phyloP scores from a whole-genome alignment of 768 basidiomycete genomes.

The Macrolepiota dolichaula region DNA sequence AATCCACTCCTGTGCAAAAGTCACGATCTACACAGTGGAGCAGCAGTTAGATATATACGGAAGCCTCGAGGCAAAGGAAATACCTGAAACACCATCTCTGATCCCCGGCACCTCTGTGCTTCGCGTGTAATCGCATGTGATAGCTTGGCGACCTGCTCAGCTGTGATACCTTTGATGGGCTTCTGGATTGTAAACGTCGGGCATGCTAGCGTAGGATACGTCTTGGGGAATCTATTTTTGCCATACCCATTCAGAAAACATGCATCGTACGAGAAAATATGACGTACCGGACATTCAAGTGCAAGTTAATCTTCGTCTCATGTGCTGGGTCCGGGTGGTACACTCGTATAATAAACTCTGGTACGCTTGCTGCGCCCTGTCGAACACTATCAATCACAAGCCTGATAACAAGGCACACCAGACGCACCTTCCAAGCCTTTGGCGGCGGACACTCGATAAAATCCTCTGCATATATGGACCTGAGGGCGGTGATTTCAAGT shows the following conservation, averaged over 20 bases:
- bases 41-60: background rate
- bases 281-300: constrained; percentile 65
- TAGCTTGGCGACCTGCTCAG: constrained; percentile 55
- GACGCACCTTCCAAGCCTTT: constrained; percentile 77
- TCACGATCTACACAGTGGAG: constrained; percentile 49
- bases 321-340: constrained; percentile 58
- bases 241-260: constrained; percentile 1
- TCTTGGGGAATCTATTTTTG: constrained; percentile 65
- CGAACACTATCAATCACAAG: background rate
- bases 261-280: background rate
- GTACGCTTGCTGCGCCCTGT: constrained; percentile 65
- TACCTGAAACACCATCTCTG: constrained; percentile 80
- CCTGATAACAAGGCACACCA: background rate
- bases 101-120: constrained; percentile 60
- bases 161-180: constrained; percentile 55
- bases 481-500: constrained; percentile 72
- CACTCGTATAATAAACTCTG: constrained; percentile 75
- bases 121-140: constrained; percentile 60
- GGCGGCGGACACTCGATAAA: constrained; percentile 72
- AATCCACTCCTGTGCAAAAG: constrained; percentile 71
- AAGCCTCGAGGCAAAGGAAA: constrained; percentile 14
- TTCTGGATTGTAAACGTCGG: constrained; percentile 69
- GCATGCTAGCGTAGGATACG: constrained; percentile 71
- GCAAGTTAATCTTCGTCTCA: constrained; percentile 56
- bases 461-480: constrained; percentile 78